phyloP scores from a whole-genome alignment of 2,329 filamentous ascomycete genomes.

The Botryotinia calthae region DNA sequence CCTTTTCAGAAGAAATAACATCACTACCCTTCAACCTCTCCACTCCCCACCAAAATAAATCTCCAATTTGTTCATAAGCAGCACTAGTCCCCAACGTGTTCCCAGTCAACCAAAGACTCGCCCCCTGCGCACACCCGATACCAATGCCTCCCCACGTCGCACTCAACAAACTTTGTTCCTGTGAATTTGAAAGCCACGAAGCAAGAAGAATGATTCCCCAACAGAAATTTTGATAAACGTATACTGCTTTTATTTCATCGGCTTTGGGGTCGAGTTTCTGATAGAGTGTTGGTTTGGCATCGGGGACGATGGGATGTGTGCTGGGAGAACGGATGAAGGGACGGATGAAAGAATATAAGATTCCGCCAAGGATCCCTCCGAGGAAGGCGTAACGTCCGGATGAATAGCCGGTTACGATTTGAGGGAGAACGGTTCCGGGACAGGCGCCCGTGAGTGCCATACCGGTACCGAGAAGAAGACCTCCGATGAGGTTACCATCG shows the following conservation, averaged over 20 bases:
- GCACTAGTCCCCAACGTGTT: constrained; percentile 59
- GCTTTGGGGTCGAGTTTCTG: constrained; percentile 20
- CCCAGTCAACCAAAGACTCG: constrained; percentile 53
- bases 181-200: constrained; percentile 17
- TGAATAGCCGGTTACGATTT: constrained; percentile 53
- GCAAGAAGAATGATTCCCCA: constrained; percentile 20
- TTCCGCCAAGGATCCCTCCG: constrained; percentile 56
- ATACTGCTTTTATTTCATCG: constrained; percentile 18
- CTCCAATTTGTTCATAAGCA: constrained; percentile 60
- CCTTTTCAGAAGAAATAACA: background rate
- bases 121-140: constrained; percentile 57
- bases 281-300: constrained; percentile 28
- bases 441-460: constrained; percentile 66
- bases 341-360: constrained; percentile 42
- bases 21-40: background rate
- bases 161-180: constrained; percentile 22
- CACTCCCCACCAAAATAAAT: constrained; percentile 47
- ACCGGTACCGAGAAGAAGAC: constrained; percentile 59
- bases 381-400: constrained; percentile 52
- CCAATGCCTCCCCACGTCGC: constrained; percentile 52
- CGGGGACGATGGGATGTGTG: background rate
- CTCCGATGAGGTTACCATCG: constrained; percentile 65
- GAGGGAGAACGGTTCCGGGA: constrained; percentile 62
- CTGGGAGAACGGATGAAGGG: constrained; percentile 15
- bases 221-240: constrained; percentile 29